Evolutionary conservation across 495 filamentous ascomycete species (phyloP), one percentile per base, ranked within the genome.

Genomic region (Neurospora sublineolata): DNA sequence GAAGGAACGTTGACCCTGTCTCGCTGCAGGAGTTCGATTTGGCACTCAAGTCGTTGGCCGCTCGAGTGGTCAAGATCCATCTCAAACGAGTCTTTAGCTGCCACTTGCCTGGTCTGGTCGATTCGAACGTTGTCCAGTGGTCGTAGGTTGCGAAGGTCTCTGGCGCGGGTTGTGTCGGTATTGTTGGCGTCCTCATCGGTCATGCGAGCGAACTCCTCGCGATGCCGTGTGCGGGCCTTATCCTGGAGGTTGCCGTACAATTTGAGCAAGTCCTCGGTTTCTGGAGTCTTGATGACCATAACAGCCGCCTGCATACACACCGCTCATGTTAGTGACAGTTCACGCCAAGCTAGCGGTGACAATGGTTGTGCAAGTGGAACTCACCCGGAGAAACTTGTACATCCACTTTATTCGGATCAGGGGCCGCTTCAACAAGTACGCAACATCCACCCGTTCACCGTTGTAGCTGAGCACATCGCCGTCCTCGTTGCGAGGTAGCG

Each of bases 361-460:
- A 27, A 40, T 46, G 37, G 36, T 52, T 10, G 52, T 64, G 52
- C 52, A 64, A 9, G 52, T 64, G 52, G 52, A 20, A 76, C 80
- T 74, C 79, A 88, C 91, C 82, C 92, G 93, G 76, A 96, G 88
- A 39, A 92, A 91, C 79, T 93, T 97, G 33, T 89, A 85, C 70
- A 98, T 87, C 80, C 94, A 92, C 79, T 97, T 98, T 69, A 97
- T 80, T 68, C 95, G 87, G 16, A 97, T 91, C 46, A 98, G 82
- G 3, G 95, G 95, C 68, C 94, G 85, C 79, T 97, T 97, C 46
- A 98, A 84, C 23, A 99, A 82, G 78, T 93, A 97, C 12, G 94
- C 95, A 71, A 99, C 95, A 82, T 98, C 94, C 67, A 97, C 95
- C 68, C 91, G 90, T 78, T 97, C 93, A 0, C 94, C 94, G 70